Evolutionary conservation across 2,329 filamentous ascomycete genomes (phyloP).

Genomic region (Aureobasidium sp.): DNA sequence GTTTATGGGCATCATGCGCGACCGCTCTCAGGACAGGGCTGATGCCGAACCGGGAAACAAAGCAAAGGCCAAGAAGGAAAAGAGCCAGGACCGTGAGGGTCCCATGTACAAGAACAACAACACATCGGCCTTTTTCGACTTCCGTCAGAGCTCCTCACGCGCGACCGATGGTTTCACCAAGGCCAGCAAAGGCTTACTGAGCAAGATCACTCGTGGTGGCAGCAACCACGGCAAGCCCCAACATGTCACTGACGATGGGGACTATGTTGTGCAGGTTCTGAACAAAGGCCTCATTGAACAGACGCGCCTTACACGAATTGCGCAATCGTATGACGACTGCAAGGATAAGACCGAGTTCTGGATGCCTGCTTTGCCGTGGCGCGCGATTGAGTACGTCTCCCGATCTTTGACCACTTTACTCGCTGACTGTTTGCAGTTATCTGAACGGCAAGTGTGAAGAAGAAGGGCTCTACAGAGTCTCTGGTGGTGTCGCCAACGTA

Average conservation of each 20-base stretch:
- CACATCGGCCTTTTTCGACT: slow-evolving; percentile 17
- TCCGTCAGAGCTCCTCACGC: slow-evolving; percentile 63
- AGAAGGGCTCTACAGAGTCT: slow-evolving; percentile 86
- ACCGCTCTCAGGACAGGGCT: slow-evolving; percentile 63
- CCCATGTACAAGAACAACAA: slow-evolving; percentile 11
- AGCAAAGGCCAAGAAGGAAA: slow-evolving; percentile 15
- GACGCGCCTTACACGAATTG: slow-evolving; percentile 83
- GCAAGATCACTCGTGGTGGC: slow-evolving; percentile 62
- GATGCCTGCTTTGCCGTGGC: slow-evolving; percentile 95
- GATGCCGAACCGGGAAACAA: slow-evolving; percentile 19
- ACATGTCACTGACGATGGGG: slow-evolving; percentile 57
- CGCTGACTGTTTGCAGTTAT: slow-evolving; percentile 45
- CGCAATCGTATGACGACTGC: slow-evolving; percentile 77
- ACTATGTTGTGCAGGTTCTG: slow-evolving; percentile 77
- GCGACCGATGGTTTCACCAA: slow-evolving; percentile 64
- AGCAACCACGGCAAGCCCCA: slow-evolving; percentile 61
- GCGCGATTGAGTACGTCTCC: slow-evolving; percentile 69
- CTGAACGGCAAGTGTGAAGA: slow-evolving; percentile 92
- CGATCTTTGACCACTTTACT: background rate
- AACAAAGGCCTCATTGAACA: slow-evolving; percentile 82
- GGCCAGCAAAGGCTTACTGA: slow-evolving; percentile 68
- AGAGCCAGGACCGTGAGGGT: slow-evolving; percentile 3
- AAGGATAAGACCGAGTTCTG: slow-evolving; percentile 96
- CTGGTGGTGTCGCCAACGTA: slow-evolving; percentile 81
- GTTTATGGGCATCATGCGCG: slow-evolving; percentile 59